phyloP scores from a whole-genome alignment of 768 basidiomycete species.

The Russula lepida region DNA sequence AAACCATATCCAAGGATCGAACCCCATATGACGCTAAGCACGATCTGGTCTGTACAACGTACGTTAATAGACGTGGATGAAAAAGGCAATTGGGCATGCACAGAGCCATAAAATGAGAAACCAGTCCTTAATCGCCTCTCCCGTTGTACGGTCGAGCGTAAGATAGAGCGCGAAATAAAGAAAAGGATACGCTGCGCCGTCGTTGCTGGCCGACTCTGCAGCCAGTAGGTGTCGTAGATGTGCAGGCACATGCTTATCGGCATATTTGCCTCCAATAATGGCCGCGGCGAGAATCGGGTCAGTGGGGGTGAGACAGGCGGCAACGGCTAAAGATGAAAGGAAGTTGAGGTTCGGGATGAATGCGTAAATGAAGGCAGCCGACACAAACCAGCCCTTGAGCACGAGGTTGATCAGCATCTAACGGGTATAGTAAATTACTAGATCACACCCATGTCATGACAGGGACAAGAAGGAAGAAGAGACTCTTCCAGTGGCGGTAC shows the following conservation, averaged over 20 bases:
- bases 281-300: conserved; percentile 92
- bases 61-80: conserved; percentile 6
- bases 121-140: conserved; percentile 77
- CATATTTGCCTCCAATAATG: conserved; percentile 92
- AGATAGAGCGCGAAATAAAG: conserved; percentile 86
- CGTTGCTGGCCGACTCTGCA: conserved; percentile 86
- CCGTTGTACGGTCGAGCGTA: conserved; percentile 53
- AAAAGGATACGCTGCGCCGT: conserved; percentile 95
- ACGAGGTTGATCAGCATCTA: not conserved
- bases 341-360: conserved; percentile 86
- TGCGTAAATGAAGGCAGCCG: conserved; percentile 83
- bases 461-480: conserved; percentile 75
- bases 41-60: conserved; percentile 57
- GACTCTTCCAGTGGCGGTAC: conserved; percentile 82
- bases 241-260: conserved; percentile 91
- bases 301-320: conserved; percentile 89
- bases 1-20: conserved; percentile 67
- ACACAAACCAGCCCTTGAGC: conserved; percentile 85
- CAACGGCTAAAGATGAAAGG: conserved; percentile 81
- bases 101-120: conserved; percentile 80
- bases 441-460: conserved; percentile 75
- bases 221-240: conserved; percentile 62
- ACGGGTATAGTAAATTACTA: not conserved
- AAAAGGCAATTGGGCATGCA: conserved; percentile 30
- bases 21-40: conserved; percentile 69